These are phyloP conservation scores for Naematelia aurantialba DNA, from an alignment of 768 basidiomycete species.

Conservation along the genomic window DNA sequence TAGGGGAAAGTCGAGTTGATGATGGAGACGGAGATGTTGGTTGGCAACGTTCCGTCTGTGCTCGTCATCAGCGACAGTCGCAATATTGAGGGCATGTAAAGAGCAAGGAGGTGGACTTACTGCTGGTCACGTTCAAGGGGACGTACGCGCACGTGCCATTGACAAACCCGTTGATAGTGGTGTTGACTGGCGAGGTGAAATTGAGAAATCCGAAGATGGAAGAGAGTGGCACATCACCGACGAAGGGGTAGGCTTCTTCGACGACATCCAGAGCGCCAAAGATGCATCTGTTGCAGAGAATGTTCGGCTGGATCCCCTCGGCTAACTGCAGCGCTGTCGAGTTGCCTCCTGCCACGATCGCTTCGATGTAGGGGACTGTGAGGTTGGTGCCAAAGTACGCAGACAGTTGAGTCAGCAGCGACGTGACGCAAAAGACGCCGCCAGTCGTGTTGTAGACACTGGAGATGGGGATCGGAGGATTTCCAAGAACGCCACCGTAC, in stretches of 20 bases:
- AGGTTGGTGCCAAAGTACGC: conserved; percentile 33
- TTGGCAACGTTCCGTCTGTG: conserved; percentile 30
- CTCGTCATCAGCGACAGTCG: background rate
- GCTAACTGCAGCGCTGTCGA: conserved; percentile 21
- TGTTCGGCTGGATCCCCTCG: conserved; percentile 19
- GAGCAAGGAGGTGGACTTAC: too few species aligned
- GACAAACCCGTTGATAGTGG: conserved; percentile 18
- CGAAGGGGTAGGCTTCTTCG: conserved; percentile 17
- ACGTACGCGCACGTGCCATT: conserved; percentile 22
- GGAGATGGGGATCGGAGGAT: conserved; percentile 19
- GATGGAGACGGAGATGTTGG: conserved; percentile 34
- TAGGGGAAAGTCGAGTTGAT: conserved; percentile 31
- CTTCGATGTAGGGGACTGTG: conserved; percentile 27
- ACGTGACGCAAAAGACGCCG: conserved; percentile 33
- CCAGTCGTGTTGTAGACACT: conserved; percentile 30
- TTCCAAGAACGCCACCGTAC: conserved; percentile 17
- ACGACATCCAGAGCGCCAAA: conserved; percentile 32
- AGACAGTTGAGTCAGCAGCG: conserved; percentile 26
- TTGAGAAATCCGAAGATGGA: conserved; percentile 6
- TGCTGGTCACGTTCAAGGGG: conserved; percentile 20
- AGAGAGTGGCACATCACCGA: conserved; percentile 17
- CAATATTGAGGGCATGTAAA: too few species aligned
- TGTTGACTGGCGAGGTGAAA: conserved; percentile 9
- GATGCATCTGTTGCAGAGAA: conserved; percentile 38
- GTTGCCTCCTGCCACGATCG: conserved; percentile 23